phyloP scores from a whole-genome alignment of 768 basidiomycete species.

The Cyclocybe cylindracea region DNA sequence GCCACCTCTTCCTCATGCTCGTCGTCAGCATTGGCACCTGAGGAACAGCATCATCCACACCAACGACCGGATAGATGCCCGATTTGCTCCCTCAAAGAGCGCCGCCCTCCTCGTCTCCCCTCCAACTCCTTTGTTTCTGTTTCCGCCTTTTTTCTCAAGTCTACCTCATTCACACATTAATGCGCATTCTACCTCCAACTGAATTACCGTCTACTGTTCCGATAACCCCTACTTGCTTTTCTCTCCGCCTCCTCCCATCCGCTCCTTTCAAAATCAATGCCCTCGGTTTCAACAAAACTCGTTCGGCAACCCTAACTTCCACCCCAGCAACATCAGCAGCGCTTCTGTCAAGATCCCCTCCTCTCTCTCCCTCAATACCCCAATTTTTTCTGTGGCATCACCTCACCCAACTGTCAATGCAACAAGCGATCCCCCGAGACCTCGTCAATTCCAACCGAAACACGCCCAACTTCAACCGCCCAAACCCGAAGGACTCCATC shows the following conservation, averaged over 20 bases:
- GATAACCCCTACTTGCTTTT: constrained; percentile 28
- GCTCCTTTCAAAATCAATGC: constrained; percentile 31
- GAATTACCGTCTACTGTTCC: constrained; percentile 23
- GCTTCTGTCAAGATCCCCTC: constrained; percentile 28
- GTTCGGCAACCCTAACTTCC: constrained; percentile 82
- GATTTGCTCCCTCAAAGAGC: constrained; percentile 25
- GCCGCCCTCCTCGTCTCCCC: constrained; percentile 13
- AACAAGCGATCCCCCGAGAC: constrained; percentile 27
- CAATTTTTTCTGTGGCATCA: constrained; percentile 53
- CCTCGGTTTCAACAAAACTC: constrained; percentile 50
- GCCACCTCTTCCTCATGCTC: too few species aligned
- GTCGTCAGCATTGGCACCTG: too few species aligned
- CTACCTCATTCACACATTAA: constrained; percentile 26
- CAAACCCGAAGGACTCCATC: constrained; percentile 32
- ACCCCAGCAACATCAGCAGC: constrained; percentile 40
- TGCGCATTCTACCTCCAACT: constrained; percentile 36
- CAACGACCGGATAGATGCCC: too few species aligned
- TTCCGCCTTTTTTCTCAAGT: constrained; percentile 1
- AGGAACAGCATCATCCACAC: too few species aligned
- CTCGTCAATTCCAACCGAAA: constrained; percentile 26
- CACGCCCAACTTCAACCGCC: constrained; percentile 15
- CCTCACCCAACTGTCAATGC: constrained; percentile 37
- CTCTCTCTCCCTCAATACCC: constrained; percentile 56
- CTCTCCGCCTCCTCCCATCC: constrained; percentile 26
- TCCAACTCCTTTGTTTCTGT: constrained; percentile 11